phyloP scores from a whole-genome alignment of 2,329 filamentous ascomycete species.

The Triangularia verruculosa region DNA sequence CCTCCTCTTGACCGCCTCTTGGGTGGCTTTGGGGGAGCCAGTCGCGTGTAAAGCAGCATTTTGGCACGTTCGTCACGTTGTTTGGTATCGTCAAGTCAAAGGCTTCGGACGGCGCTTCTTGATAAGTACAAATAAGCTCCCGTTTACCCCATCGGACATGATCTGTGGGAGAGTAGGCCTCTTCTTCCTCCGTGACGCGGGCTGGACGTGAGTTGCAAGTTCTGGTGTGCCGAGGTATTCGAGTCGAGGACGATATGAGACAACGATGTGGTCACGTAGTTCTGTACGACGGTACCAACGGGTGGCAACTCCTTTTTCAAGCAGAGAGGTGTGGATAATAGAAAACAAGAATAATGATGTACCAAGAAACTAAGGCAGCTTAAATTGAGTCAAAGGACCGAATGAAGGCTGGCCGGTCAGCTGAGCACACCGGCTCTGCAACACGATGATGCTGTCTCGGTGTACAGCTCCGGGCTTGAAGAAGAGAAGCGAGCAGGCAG shows the following conservation, averaged over 20 bases:
- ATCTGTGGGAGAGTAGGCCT: neutral
- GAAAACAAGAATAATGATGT: neutral
- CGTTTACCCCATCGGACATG: conserved; percentile 6
- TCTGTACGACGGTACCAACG: too few relatives aligned
- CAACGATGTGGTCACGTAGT: neutral
- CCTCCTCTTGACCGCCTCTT: conserved; percentile 59
- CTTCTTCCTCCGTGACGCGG: neutral
- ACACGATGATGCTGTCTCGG: conserved; percentile 6
- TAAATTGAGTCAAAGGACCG: conserved; percentile 3
- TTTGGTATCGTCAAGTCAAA: neutral
- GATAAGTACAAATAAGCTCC: neutral
- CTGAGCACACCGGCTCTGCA: neutral
- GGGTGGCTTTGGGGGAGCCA: conserved; percentile 55
- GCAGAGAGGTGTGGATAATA: neutral
- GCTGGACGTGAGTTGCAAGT: neutral
- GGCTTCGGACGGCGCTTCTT: neutral
- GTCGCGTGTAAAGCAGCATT: conserved; percentile 59
- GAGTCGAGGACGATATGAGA: neutral
- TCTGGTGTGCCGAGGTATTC: neutral
- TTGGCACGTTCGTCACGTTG: neutral
- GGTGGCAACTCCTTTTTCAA: neutral
- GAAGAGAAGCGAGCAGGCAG: neutral
- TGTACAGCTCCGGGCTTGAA: conserved; percentile 2
- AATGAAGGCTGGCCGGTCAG: conserved; percentile 3
- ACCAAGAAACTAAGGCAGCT: neutral